phyloP scores from a whole-genome alignment of 2,329 filamentous ascomycete genomes.

The Pyrenophora tritici-repentis region DNA sequence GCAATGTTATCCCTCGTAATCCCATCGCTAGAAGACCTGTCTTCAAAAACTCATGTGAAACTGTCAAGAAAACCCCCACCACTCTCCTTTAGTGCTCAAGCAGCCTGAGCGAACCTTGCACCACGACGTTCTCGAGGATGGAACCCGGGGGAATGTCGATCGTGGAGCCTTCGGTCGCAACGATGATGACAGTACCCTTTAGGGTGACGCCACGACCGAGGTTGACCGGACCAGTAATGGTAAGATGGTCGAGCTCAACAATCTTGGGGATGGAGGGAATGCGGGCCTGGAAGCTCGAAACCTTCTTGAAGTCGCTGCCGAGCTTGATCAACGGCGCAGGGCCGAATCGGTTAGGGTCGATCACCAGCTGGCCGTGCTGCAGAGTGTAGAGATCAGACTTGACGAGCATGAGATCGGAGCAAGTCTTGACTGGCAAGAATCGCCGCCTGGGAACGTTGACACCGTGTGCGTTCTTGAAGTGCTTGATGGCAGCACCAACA shows the following conservation, averaged over 20 bases:
- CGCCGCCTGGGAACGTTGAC: constrained; percentile 97
- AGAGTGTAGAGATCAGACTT: constrained; percentile 99
- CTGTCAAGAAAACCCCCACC: constrained; percentile 15
- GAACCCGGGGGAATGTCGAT: constrained; percentile 97
- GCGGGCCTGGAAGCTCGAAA: constrained; percentile 91
- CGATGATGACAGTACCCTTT: constrained; percentile 99
- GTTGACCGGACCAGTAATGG: constrained; percentile 97
- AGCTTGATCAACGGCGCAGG: constrained; percentile 98
- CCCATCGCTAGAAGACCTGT: constrained; percentile 24
- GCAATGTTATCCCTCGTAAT: constrained; percentile 24
- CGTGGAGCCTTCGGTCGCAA: constrained; percentile 95
- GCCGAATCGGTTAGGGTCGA: constrained; percentile 95
- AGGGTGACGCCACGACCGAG: constrained; percentile 92
- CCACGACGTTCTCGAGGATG: constrained; percentile 97
- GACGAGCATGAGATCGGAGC: constrained; percentile 98
- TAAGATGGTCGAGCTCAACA: constrained; percentile 90
- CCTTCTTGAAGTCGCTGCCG: constrained; percentile 99
- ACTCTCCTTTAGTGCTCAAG: constrained; percentile 63
- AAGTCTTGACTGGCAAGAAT: constrained; percentile 99
- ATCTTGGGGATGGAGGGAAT: constrained; percentile 89
- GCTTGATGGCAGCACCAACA: constrained; percentile 96
- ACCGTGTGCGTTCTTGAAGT: constrained; percentile 98
- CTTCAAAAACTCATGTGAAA: constrained; percentile 33
- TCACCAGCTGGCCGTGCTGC: constrained; percentile 96
- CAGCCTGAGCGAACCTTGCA: constrained; percentile 89